A percentile compares a stretch with the other conserved stretches of the same genome.
Conservation (phyloP, 2,329 filamentous ascomycete species). For the Beauveria scarabaeidicola region DNA sequence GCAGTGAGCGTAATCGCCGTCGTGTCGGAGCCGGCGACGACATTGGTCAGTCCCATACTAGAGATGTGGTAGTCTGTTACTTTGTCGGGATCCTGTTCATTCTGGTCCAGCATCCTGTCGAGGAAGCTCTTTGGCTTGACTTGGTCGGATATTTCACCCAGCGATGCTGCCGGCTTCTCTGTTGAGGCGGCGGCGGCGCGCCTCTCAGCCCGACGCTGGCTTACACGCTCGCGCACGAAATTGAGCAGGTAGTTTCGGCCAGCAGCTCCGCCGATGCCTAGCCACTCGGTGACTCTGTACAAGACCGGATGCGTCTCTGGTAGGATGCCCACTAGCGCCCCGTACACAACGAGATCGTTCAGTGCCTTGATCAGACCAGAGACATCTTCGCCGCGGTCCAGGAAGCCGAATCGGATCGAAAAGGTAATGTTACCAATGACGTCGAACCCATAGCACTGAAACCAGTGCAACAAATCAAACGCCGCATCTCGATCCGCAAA, state of each 20-base stretch:
- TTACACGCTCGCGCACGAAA: constrained; percentile 23
- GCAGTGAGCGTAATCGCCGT: constrained; percentile 39
- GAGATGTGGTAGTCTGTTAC: constrained; percentile 30
- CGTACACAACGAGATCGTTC: constrained; percentile 17
- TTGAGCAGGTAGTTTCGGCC: constrained; percentile 21
- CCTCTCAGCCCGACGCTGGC: constrained; percentile 13
- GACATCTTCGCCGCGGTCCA: constrained; percentile 37
- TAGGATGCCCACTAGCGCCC: constrained; percentile 18
- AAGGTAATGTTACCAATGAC: constrained; percentile 43
- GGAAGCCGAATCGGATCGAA: constrained; percentile 32
- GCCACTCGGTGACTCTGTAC: constrained; percentile 14
- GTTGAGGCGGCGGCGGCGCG: constrained; percentile 1
- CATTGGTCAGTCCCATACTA: constrained; percentile 22
- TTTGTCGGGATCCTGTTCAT: constrained; percentile 32
- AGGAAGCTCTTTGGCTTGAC: constrained; percentile 14
- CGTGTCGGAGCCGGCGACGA: constrained; percentile 34
- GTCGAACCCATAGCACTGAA: constrained; percentile 41
- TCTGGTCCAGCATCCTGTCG: constrained; percentile 24
- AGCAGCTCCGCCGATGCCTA: constrained; percentile 15
- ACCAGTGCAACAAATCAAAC: constrained; percentile 30
- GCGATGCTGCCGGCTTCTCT: constrained; percentile 8
- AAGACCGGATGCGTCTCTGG: constrained; percentile 14
- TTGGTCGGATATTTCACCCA: constrained; percentile 6
- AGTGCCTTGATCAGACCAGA: constrained; percentile 29
- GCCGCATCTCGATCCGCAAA: constrained; percentile 21